Evolutionary conservation across 805 yeast species (phyloP), one percentile per base, ranked within the genome.

Genomic region (Wickerhamomyces chambardii): DNA sequence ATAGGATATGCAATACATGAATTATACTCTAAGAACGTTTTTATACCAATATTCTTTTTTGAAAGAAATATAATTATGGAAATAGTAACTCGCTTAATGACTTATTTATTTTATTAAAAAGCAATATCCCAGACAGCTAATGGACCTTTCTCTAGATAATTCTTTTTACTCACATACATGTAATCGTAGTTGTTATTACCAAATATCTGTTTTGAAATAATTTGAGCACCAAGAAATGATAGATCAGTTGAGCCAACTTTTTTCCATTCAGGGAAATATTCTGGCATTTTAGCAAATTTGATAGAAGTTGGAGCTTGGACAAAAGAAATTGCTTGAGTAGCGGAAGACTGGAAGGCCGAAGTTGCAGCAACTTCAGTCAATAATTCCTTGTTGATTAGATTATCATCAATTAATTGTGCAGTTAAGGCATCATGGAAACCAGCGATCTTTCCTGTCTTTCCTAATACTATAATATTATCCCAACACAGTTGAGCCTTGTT

Each of bases 191-290:
- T 63, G 14, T 70, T 58, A 34, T 78, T 77, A 31, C 75, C 70
- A 51, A 83, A 89, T 12, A 84, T 73, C 61, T 86, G 95, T 57
- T 84, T 86, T 15, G 95, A 75, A 30, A 85, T 80, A 33, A 89
- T 83, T 57, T 86, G 84, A 3, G 84, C 95, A 2, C 97, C 97
- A 41, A 89, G 61, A 51, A 89, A 85, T 39, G 75, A 68, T 24
- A 80, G 74, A 45, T 84, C 87, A 38, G 80, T 78, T 71, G 81
- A 79, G 1, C 90, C 87, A 25, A 56, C 56, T 55, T 75, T 75
- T 59, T 89, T 89, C 97, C 97, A 90, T 45, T 85, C 95, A 1
- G 95, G 84, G 60, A 90, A 90, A 57, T 90, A 89, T 37, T 90
- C 97, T 0, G 96, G 94, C 55, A 75, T 70, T 48, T 80, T 79